A percentile compares a stretch with the other conserved stretches of the same genome.
Conservation (phyloP, 768 basidiomycete genomes). For the Leucocoprinus leucothites region DNA sequence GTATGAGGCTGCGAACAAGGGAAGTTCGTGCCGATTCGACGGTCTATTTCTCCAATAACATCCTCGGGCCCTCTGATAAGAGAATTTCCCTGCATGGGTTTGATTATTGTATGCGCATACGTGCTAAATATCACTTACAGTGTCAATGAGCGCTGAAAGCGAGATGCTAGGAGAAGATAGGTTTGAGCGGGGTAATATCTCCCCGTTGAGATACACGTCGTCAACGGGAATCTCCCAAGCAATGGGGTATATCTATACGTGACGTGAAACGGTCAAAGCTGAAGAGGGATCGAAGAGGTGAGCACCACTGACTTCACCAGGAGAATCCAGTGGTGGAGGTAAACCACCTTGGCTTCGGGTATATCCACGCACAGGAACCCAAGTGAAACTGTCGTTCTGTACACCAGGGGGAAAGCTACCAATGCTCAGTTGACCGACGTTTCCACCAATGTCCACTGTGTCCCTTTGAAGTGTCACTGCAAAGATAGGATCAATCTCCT, state of each 20-base stretch:
- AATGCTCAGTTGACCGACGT: slow-evolving; percentile 60
- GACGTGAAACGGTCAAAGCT: neutral
- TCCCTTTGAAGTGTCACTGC: slow-evolving; percentile 67
- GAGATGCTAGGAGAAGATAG: slow-evolving; percentile 44
- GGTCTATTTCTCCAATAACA: slow-evolving; percentile 47
- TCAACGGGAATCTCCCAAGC: slow-evolving; percentile 75
- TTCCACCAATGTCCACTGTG: slow-evolving; percentile 64
- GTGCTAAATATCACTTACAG: slow-evolving; percentile 37
- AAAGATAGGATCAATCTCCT: slow-evolving; percentile 39
- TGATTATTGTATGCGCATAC: neutral
- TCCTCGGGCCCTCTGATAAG: slow-evolving; percentile 74
- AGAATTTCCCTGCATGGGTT: slow-evolving; percentile 59
- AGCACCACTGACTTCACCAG: slow-evolving; percentile 49
- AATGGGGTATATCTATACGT: slow-evolving; percentile 52
- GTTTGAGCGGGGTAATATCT: slow-evolving; percentile 53
- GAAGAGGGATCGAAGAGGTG: too few species aligned
- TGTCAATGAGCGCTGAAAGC: slow-evolving; percentile 69
- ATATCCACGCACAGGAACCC: slow-evolving; percentile 64
- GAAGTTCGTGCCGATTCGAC: slow-evolving; percentile 42
- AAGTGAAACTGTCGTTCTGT: slow-evolving; percentile 48
- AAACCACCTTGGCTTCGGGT: slow-evolving; percentile 49
- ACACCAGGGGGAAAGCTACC: slow-evolving; percentile 60
- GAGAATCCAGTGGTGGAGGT: slow-evolving; percentile 49
- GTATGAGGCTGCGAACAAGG: slow-evolving; percentile 60
- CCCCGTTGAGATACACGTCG: slow-evolving; percentile 68